These are phyloP conservation scores for Penicillium sp. DNA, from an alignment of 2,329 filamentous ascomycete genomes.

Conservation along the genomic window DNA sequence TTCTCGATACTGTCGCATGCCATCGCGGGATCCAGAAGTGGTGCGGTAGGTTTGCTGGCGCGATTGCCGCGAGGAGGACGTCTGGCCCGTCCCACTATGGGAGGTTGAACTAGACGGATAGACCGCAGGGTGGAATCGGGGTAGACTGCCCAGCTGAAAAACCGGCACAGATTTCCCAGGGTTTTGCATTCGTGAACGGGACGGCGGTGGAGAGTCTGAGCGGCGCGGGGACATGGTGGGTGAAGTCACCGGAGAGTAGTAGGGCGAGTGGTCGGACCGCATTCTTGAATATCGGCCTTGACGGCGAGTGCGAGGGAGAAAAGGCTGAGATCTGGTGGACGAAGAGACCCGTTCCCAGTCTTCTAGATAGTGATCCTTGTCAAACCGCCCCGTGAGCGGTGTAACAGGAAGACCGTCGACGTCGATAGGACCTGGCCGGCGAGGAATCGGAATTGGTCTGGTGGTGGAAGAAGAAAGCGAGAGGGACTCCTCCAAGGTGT, in stretches of 20 bases:
- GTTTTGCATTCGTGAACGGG: conserved; percentile 29
- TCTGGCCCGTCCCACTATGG: conserved; percentile 24
- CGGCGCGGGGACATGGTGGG: conserved; percentile 33
- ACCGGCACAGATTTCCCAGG: conserved; percentile 33
- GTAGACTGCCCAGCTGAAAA: conserved; percentile 39
- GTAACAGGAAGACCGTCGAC: conserved; percentile 35
- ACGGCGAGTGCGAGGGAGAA: conserved; percentile 9
- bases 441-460: conserved; percentile 35
- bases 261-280: conserved; percentile 31
- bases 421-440: conserved; percentile 20
- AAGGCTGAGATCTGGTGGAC: conserved; percentile 17
- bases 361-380: conserved; percentile 32
- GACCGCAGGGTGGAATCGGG: conserved; percentile 44
- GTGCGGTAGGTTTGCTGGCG: conserved; percentile 31
- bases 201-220: conserved; percentile 34
- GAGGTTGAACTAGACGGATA: conserved; percentile 33
- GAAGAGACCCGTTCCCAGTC: conserved; percentile 27
- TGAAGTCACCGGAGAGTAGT: conserved; percentile 29
- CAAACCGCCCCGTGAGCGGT: conserved; percentile 36
- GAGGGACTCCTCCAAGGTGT: conserved; percentile 26
- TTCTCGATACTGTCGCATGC: conserved; percentile 41
- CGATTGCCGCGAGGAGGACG: conserved; percentile 31
- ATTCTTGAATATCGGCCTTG: conserved; percentile 23
- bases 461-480: conserved; percentile 31
- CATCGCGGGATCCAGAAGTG: conserved; percentile 34